Base-by-base conservation (phyloP, 2,329 filamentous ascomycete genomes). In the Botrytis tulipae region DNA sequence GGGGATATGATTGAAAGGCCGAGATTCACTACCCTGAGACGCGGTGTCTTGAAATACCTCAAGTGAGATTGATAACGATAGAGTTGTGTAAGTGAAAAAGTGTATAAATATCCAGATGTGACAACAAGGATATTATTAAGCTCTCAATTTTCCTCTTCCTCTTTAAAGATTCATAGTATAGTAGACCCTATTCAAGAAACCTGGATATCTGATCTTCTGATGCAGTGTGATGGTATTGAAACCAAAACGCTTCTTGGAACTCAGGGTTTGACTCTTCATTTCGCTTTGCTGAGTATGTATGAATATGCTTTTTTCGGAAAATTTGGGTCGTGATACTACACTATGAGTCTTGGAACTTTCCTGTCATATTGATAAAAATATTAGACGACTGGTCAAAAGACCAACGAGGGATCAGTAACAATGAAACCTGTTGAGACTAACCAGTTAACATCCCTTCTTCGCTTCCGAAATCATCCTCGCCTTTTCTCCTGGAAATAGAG, bases 101-200 rank as follows among this genome's bases (percentile, higher is more conserved):
- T 10, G 0, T 51, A 3, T n/a, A n/a, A n/a, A n/a, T 10, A 51
- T 51, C 0, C 12, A 44, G 10, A 51, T 25, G 25, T 25, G 0
- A 51, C 22, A 14, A 14, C 1, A 51, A n/a, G 4, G 0, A 1
- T n/a, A 1, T 5, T 5, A n/a, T 6, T 3, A 1, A 1, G 1
- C n/a, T n/a, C 5, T 51, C 10, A 14, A 0, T 14, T 6, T 4
- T 14, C 10, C 46, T 37, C 40, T 0, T 42, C 4, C 48, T 9
- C 40, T 0, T 14, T 42, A 5, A 16, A 5, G 14, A 16, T 42
- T 42, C 12, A 5, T 42, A 16, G 4, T 42, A 42, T 16, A 42
- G 4, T 42, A 14, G 40, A 16, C 40, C 25, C 14, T 14, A 3
- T 51, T n/a, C 25, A n/a, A 25, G 10, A n/a, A 14, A 3, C 10